Conservation (phyloP, 441 rosid species). For the Euphorbia corollata region DNA sequence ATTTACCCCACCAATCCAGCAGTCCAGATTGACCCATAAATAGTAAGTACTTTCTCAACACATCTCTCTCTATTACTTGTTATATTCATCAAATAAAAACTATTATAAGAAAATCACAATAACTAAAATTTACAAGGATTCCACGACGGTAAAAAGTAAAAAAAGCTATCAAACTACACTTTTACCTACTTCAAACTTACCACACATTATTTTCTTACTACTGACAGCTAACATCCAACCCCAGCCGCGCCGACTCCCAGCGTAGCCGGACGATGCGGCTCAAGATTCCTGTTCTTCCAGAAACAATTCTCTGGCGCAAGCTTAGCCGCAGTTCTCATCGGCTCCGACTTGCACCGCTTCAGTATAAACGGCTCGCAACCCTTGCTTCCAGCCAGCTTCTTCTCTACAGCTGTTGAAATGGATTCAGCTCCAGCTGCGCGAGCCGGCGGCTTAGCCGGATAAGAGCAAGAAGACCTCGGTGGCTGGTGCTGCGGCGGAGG, state of each 20-base stretch:
- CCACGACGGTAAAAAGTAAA: too few species aligned
- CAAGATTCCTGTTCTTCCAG: slow-evolving; percentile 84
- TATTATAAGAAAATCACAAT: too few species aligned
- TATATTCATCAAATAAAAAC: too few species aligned
- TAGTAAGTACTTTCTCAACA: too few species aligned
- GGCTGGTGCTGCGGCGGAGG: too few species aligned
- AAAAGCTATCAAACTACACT: slow-evolving; percentile 12
- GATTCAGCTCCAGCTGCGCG: slow-evolving; percentile 30
- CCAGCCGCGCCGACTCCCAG: slow-evolving; percentile 67
- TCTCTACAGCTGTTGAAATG: slow-evolving; percentile 40
- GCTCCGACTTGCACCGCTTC: slow-evolving; percentile 92
- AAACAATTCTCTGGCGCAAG: slow-evolving; percentile 66
- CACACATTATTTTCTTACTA: slow-evolving; percentile 10
- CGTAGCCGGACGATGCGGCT: slow-evolving; percentile 56
- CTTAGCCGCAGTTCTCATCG: slow-evolving; percentile 53
- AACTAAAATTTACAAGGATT: too few species aligned
- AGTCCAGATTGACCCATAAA: too few species aligned
- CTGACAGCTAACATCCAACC: slow-evolving; percentile 31
- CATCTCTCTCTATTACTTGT: too few species aligned
- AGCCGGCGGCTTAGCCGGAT: slow-evolving; percentile 40
- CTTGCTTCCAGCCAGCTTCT: slow-evolving; percentile 48
- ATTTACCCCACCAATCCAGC: too few species aligned
- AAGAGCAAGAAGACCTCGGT: slow-evolving; percentile 71
- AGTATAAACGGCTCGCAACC: slow-evolving; percentile 57
- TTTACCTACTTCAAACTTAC: slow-evolving; percentile 29